Percentiles rank a stretch among this genome's conserved stretches.
phyloP scores from a whole-genome alignment of 1,284 basidiomycete genomes.

The Austroboletus novae-zelandiae region DNA sequence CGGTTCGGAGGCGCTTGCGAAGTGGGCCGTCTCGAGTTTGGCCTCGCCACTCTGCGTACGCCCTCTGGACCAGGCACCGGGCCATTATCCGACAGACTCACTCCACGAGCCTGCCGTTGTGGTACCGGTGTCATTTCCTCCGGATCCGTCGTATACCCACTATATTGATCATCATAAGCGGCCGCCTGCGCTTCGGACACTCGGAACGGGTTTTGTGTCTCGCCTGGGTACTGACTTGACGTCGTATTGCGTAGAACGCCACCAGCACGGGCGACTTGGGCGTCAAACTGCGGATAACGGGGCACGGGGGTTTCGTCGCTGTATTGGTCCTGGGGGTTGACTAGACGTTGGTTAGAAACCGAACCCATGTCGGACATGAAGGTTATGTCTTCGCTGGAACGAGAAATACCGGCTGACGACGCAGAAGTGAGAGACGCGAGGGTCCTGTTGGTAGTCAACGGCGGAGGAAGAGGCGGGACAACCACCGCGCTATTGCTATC shows the following conservation, averaged over 20 bases:
- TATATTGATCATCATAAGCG: conserved; percentile 39
- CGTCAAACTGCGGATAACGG: conserved; percentile 37
- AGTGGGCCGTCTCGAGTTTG: conserved; percentile 47
- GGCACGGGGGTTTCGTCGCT: conserved; percentile 32
- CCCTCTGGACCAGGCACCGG: conserved; percentile 75
- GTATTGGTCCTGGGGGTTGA: conserved; percentile 52
- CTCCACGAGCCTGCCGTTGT: conserved; percentile 49
- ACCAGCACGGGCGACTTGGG: conserved; percentile 41
- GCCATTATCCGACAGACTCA: conserved; percentile 76
- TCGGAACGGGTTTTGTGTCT: conserved; percentile 53
- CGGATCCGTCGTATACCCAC: conserved; percentile 35
- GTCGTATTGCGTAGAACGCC: conserved; percentile 44
- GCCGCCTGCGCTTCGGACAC: conserved; percentile 36
- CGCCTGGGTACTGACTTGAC: conserved; percentile 43
- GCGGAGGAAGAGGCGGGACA: conserved; percentile 72
- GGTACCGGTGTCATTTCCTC: conserved; percentile 37
- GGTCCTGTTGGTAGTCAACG: conserved; percentile 53
- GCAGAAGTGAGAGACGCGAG: conserved; percentile 45
- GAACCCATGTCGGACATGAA: conserved; percentile 53
- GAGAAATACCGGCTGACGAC: conserved; percentile 55
- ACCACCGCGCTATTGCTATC: conserved; percentile 69
- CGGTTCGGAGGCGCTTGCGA: conserved; percentile 68
- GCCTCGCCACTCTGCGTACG: conserved; percentile 68
- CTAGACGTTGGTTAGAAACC: conserved; percentile 56
- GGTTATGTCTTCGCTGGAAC: conserved; percentile 63